Evolutionary conservation across 164 flowering plant genomes (phyloP), one percentile per base, ranked within the genome.

Genomic region (Magnolia changhungtana): DNA sequence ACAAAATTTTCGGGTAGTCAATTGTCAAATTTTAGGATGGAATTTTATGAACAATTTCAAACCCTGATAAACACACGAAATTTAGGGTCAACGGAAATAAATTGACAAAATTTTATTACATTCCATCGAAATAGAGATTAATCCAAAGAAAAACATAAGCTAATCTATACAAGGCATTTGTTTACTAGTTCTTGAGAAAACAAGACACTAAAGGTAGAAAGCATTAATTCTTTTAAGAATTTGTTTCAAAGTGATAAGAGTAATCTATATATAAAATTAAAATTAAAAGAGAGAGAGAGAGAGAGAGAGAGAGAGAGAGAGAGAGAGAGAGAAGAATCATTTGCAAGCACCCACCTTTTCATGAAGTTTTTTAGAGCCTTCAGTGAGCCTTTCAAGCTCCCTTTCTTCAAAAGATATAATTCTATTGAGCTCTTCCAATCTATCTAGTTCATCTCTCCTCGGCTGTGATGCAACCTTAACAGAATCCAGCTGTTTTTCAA

Each of bases 401-500:
- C 83, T 88, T 80, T 94, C 94, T 84, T 94, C 97, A 9, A 67
- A 68, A 76, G 86, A 81, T 76, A 94, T 88, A 27, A 83, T 83
- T 63, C 82, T 77, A 67, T 84, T 80, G 14, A 96, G 89, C 80
- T 90, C 90, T 76, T 80, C 76, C 63, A 90, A 79, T 76, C 90
- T 88, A 66, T 86, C 83, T 68, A 90, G 81, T 76, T 96, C 99
- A 76, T 88, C 97, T 76, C 88, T 83, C 64, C 52, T 87, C 73
- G 96, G 98, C 67, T 85, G 72, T 50, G 98, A 87, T 69, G 96
- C 98, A 37, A 89, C 91, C 79, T 90, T 82, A 52, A 96, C 84
- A 45, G 96, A 88, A 75, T 78, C 86, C 74, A 94, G 92, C 82
- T 96, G 98, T 50, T 90, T 94, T 79, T 88, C 92, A 67, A 96